A percentile compares a stretch with the other conserved stretches of the same genome.
These are phyloP conservation scores for Syzygium jambos DNA, from an alignment of 345 rosid species.

Conservation along the genomic window DNA sequence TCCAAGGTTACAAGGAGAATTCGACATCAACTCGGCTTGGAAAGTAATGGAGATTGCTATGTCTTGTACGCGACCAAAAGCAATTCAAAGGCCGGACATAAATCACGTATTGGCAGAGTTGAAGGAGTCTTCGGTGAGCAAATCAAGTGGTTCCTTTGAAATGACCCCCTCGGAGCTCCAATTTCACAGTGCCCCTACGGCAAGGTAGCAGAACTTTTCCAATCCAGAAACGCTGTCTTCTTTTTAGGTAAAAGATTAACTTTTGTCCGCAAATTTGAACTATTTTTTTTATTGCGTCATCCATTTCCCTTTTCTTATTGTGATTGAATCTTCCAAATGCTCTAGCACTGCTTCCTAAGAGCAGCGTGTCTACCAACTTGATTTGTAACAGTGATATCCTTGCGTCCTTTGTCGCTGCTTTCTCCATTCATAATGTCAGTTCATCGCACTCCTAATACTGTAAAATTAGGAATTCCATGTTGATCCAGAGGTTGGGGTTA, in stretches of 20 bases:
- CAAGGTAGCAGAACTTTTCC: not conserved
- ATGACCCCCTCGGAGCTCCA: not conserved
- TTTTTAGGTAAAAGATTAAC: not conserved
- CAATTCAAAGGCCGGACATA: slow-evolving; percentile 30
- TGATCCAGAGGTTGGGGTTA: not conserved
- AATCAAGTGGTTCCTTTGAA: not conserved
- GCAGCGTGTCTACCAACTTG: not conserved
- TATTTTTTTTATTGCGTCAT: not conserved
- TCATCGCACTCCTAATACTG: not conserved
- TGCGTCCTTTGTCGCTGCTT: not conserved
- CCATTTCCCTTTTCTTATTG: not conserved
- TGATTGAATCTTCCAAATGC: not conserved
- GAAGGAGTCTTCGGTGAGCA: slow-evolving; percentile 18
- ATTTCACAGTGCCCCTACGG: not conserved
- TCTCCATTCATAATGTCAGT: not conserved
- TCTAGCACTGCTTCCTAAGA: too few species aligned
- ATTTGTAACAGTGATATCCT: not conserved
- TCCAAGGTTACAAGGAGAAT: slow-evolving; percentile 21
- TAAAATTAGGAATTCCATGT: rapidly evolving
- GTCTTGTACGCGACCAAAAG: slow-evolving; percentile 19
- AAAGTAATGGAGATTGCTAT: slow-evolving; percentile 34
- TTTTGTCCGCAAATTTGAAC: not conserved
- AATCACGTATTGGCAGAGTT: slow-evolving; percentile 23
- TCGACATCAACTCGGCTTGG: slow-evolving; percentile 29
- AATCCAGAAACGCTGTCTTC: not conserved